A percentile compares a stretch with the other conserved stretches of the same genome.
phyloP scores from a whole-genome alignment of 371 early-diverging fungal species.

The Capillidium rhysosporum region DNA sequence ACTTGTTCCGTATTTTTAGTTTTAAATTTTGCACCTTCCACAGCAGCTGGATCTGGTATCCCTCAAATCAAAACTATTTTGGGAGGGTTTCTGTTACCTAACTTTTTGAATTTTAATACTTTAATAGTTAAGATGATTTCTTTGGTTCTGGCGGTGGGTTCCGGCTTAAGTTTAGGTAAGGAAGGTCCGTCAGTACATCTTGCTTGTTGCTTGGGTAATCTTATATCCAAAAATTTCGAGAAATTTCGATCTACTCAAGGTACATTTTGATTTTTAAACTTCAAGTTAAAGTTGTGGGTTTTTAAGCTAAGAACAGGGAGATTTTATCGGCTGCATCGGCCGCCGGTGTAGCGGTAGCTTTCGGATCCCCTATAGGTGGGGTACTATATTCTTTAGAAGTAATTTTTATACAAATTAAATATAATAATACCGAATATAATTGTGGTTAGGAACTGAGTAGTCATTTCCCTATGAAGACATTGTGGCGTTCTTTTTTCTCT shows the following conservation, averaged over 20 bases:
- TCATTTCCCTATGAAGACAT: slow-evolving; percentile 81
- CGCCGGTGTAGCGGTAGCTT: slow-evolving; percentile 86
- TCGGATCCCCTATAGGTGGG: slow-evolving; percentile 94
- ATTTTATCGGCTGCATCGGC: slow-evolving; percentile 84
- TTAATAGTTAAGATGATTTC: slow-evolving; percentile 68
- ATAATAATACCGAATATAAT: background rate
- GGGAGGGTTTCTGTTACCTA: slow-evolving; percentile 76
- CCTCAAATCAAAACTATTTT: slow-evolving; percentile 90
- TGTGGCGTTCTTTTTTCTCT: slow-evolving; percentile 88
- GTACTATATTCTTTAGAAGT: slow-evolving; percentile 85
- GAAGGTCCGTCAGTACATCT: slow-evolving; percentile 94
- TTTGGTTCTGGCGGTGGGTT: slow-evolving; percentile 68
- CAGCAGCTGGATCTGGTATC: slow-evolving; percentile 86
- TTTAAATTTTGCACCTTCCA: slow-evolving; percentile 49
- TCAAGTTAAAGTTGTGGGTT: slow-evolving; percentile 5
- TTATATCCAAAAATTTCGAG: slow-evolving; percentile 59
- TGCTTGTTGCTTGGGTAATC: slow-evolving; percentile 77
- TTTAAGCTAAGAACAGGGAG: slow-evolving; percentile 63
- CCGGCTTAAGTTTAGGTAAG: slow-evolving; percentile 79
- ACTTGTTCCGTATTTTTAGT: slow-evolving; percentile 34
- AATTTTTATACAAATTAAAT: background rate
- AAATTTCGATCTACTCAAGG: slow-evolving; percentile 71
- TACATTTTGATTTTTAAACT: slow-evolving; percentile 10
- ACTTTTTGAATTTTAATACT: slow-evolving; percentile 70
- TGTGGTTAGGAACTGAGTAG: slow-evolving; percentile 72